Evolutionary conservation across 345 rosid genomes (phyloP).

Genomic region (Raphanus raphanistrum): DNA sequence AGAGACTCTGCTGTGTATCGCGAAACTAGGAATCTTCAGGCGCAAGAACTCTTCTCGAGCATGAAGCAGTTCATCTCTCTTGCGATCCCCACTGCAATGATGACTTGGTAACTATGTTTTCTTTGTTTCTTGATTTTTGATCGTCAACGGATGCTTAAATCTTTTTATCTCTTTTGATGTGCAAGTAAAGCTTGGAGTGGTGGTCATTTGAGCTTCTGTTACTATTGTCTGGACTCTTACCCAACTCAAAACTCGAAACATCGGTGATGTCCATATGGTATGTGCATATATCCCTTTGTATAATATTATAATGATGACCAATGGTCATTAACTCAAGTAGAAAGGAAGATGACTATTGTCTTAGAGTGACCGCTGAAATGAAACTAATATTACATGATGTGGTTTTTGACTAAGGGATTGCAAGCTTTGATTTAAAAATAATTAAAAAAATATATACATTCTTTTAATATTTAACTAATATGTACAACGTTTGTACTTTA

Average conservation of each 20-base stretch:
- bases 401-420: not conserved
- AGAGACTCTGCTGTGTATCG: conserved; percentile 36
- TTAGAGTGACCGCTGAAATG: not conserved
- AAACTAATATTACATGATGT: not conserved
- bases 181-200: conserved; percentile 52
- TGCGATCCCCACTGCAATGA: conserved; percentile 50
- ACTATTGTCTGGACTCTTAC: conserved; percentile 52
- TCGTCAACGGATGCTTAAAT: not conserved
- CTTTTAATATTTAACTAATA: too few relatives aligned
- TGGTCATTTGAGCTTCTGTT: conserved; percentile 54
- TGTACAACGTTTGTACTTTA: not conserved
- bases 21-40: not conserved
- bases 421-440: not conserved
- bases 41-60: conserved; percentile 27
- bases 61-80: conserved; percentile 40
- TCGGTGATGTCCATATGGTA: conserved; percentile 63
- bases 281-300: not conserved
- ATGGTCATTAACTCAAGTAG: not conserved
- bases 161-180: not conserved
- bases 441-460: not conserved
- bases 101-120: conserved; percentile 50
- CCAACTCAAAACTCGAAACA: conserved; percentile 56
- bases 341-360: not conserved
- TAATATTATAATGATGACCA: not conserved
- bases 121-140: not conserved